Evolutionary conservation across 2,329 filamentous ascomycete species (phyloP).

Genomic region (Talaromyces sp.): DNA sequence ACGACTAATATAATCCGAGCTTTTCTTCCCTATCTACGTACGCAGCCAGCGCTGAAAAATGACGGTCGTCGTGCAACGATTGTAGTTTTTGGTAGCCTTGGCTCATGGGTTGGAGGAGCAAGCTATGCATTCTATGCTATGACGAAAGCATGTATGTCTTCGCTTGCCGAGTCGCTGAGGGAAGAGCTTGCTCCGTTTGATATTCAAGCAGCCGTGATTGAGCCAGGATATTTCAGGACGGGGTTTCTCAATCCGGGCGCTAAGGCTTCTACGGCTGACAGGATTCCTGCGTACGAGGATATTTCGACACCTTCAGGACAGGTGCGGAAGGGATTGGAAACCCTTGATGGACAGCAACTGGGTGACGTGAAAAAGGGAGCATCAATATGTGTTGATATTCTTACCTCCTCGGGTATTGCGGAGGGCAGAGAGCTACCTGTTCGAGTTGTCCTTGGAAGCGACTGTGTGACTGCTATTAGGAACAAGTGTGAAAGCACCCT

Average conservation of each 20-base stretch:
- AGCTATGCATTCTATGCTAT: constrained; percentile 4
- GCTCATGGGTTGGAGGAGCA: constrained; percentile 13
- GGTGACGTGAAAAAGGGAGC: constrained; percentile 17
- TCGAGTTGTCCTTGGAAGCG: constrained; percentile 13
- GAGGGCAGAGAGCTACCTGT: constrained; percentile 12
- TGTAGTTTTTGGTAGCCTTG: constrained; percentile 15
- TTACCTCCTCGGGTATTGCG: constrained; percentile 11
- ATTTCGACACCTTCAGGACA: constrained; percentile 7
- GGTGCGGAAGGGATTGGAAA: not conserved
- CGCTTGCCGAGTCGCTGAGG: constrained; percentile 14
- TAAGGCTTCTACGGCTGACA: not conserved
- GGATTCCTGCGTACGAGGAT: constrained; percentile 17
- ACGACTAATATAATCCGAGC: constrained; percentile 15
- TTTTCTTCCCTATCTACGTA: constrained; percentile 11
- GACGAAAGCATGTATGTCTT: constrained; percentile 17
- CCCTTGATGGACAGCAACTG: constrained; percentile 13
- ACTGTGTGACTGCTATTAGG: constrained; percentile 10
- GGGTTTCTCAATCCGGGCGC: constrained; percentile 15
- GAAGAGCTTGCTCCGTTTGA: constrained; percentile 16
- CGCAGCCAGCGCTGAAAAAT: not conserved
- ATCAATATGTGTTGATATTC: constrained; percentile 2
- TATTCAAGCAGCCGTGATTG: constrained; percentile 13
- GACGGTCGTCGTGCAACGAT: constrained; percentile 10
- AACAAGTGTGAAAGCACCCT: constrained; percentile 12
- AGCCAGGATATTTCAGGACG: constrained; percentile 16